Conservation (phyloP, 78 protist species). For the Dictyostelium citrinum region DNA sequence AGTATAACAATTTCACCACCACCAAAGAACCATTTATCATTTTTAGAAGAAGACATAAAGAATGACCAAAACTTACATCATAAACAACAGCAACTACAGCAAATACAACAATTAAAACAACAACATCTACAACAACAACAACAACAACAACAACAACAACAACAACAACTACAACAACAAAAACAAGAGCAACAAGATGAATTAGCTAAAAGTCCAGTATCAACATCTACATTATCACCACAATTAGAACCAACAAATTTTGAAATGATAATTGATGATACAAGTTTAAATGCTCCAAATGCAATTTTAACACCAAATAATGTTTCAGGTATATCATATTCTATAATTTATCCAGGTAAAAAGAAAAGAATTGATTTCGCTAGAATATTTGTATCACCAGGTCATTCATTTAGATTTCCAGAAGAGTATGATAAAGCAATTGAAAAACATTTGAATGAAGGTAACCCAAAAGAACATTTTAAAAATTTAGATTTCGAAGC, state of each 20-base stretch:
- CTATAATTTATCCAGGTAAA: constrained; percentile 6
- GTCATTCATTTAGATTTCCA: constrained; percentile 29
- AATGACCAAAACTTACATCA: not conserved
- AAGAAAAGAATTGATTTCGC: constrained; percentile 36
- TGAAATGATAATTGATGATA: not conserved
- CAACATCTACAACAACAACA: not conserved
- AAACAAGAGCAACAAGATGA: not conserved
- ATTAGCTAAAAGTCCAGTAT: not conserved
- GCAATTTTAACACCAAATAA: constrained; percentile 3
- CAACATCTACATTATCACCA: constrained; percentile 1
- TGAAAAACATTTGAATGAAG: constrained; percentile 17
- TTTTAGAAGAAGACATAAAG: not conserved
- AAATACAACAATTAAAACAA: not conserved
- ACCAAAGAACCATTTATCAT: not conserved
- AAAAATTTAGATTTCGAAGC: constrained; percentile 73
- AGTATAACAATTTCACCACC: not conserved
- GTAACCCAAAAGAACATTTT: constrained; percentile 62
- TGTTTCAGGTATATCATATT: constrained; percentile 1
- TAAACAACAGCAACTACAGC: not conserved
- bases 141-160: not conserved
- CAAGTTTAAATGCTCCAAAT: constrained; percentile 9
- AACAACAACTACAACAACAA: not conserved
- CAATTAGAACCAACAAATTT: not conserved
- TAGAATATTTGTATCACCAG: constrained; percentile 37
- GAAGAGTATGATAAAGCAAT: constrained; percentile 18